A percentile compares a stretch with the other conserved stretches of the same genome.
Conservation (phyloP, 345 rosid species). For the Gossypium longicalyx region DNA sequence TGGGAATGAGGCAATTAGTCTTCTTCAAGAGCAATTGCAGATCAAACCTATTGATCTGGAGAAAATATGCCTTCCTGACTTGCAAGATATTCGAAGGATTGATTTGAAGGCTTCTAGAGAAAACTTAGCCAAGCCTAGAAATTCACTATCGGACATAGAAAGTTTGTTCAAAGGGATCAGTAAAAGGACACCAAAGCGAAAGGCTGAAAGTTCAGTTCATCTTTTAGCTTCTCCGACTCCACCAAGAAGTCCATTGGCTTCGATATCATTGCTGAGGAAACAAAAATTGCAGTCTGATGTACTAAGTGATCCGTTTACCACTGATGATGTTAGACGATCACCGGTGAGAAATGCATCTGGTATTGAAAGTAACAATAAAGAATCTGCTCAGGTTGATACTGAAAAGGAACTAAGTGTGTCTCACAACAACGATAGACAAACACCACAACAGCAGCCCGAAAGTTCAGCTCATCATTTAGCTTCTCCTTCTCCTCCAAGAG, state of each 20-base stretch:
- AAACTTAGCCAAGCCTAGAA: slow-evolving; percentile 39
- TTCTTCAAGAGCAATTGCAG: slow-evolving; percentile 56
- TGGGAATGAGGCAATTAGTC: slow-evolving; percentile 49
- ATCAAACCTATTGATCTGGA: slow-evolving; percentile 47
- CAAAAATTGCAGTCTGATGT: slow-evolving; percentile 28
- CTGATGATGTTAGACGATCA: slow-evolving; percentile 29
- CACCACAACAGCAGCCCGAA: slow-evolving; percentile 13
- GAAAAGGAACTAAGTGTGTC: slow-evolving; percentile 25
- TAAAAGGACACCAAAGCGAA: slow-evolving; percentile 26
- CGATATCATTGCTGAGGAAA: slow-evolving; percentile 36
- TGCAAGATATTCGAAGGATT: slow-evolving; percentile 41
- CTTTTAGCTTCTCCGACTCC: slow-evolving; percentile 39
- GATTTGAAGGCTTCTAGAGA: slow-evolving; percentile 43
- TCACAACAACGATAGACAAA: slow-evolving; percentile 16
- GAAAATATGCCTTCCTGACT: slow-evolving; percentile 52
- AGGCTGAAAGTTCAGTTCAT: slow-evolving; percentile 28
- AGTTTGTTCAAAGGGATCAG: slow-evolving; percentile 36
- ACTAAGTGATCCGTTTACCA: slow-evolving; percentile 47
- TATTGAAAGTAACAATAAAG: slow-evolving; percentile 12
- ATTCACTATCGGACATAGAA: slow-evolving; percentile 45
- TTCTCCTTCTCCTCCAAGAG: slow-evolving; percentile 48
- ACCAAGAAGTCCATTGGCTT: slow-evolving; percentile 42
- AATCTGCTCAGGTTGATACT: slow-evolving; percentile 33
- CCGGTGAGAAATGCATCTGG: slow-evolving; percentile 24
- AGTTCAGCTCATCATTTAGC: slow-evolving; percentile 25